Conservation (phyloP, 2,329 filamentous ascomycete genomes). For the Penicillium psychrosexuale region DNA sequence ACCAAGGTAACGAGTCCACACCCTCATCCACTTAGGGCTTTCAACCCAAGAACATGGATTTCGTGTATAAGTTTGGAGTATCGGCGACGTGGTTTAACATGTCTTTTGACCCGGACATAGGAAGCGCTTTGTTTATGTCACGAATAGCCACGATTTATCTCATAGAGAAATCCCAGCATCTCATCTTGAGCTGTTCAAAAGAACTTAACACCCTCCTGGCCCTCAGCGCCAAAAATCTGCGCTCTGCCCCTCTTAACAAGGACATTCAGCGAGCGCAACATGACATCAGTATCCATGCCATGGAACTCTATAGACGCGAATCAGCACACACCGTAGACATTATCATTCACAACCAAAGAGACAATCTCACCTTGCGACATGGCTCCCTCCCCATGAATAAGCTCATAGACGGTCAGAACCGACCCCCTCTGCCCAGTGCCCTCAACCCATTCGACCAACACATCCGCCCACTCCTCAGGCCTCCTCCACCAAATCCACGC, state of each 20-base stretch:
- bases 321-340: slow-evolving; percentile 4
- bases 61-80: slow-evolving; percentile 8
- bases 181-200: slow-evolving; percentile 58
- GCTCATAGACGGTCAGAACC: slow-evolving; percentile 89
- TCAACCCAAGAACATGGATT: background rate
- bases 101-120: slow-evolving; percentile 2
- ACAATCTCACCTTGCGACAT: slow-evolving; percentile 58
- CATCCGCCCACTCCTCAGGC: slow-evolving; percentile 83
- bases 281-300: slow-evolving; percentile 78
- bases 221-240: slow-evolving; percentile 87
- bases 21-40: background rate
- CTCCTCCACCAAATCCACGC: slow-evolving; percentile 81
- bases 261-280: slow-evolving; percentile 74
- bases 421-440: slow-evolving; percentile 82
- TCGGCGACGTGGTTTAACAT: slow-evolving; percentile 2
- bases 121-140: slow-evolving; percentile 17
- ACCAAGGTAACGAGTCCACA: background rate
- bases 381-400: slow-evolving; percentile 81
- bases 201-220: slow-evolving; percentile 92
- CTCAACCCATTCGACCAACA: slow-evolving; percentile 76
- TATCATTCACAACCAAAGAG: background rate
- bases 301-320: slow-evolving; percentile 63
- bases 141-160: slow-evolving; percentile 25
- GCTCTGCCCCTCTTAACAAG: slow-evolving; percentile 88
- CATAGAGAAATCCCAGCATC: slow-evolving; percentile 7